Percentiles rank a stretch among this genome's conserved stretches.
Conservation (phyloP, 176 grass and related monocot species). For the Eleusine indica region DNA sequence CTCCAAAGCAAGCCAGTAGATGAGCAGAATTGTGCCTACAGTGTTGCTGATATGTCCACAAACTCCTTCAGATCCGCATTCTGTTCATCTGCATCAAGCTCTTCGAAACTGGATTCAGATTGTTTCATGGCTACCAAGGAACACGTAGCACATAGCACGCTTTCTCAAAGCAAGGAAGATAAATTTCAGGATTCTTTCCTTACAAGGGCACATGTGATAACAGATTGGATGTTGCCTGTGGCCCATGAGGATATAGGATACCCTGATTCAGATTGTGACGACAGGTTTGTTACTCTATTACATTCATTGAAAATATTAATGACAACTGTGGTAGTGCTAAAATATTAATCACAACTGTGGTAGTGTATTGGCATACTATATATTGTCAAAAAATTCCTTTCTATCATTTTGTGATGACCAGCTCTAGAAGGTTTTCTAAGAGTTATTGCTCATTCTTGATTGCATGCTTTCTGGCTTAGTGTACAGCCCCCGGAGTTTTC, state of each 20-base stretch:
- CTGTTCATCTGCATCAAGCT: constrained; percentile 36
- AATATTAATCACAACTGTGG: background rate
- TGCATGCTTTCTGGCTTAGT: background rate
- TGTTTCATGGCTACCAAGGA: constrained; percentile 35
- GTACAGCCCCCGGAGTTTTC: background rate
- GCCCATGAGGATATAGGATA: constrained; percentile 55
- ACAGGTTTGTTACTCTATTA: constrained; percentile 67
- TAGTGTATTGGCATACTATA: background rate
- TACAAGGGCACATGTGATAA: constrained; percentile 72
- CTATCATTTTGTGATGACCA: constrained; percentile 1
- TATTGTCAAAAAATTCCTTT: constrained; percentile 16
- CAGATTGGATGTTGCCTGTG: constrained; percentile 76
- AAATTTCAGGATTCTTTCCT: constrained; percentile 69
- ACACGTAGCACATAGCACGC: constrained; percentile 17
- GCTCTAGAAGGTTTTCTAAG: background rate
- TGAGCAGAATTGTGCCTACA: constrained; percentile 43
- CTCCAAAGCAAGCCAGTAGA: constrained; percentile 48
- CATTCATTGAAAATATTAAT: background rate
- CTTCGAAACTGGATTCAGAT: constrained; percentile 50
- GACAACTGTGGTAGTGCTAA: background rate
- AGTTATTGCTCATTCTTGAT: constrained; percentile 2
- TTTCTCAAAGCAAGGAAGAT: constrained; percentile 59
- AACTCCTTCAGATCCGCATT: constrained; percentile 39
- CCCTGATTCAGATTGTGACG: constrained; percentile 75
- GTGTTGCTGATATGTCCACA: constrained; percentile 47